Percentiles rank a stretch among this genome's conserved stretches.
Conservation (phyloP, 208 protist species). For the Trypanosoma rangeli region DNA sequence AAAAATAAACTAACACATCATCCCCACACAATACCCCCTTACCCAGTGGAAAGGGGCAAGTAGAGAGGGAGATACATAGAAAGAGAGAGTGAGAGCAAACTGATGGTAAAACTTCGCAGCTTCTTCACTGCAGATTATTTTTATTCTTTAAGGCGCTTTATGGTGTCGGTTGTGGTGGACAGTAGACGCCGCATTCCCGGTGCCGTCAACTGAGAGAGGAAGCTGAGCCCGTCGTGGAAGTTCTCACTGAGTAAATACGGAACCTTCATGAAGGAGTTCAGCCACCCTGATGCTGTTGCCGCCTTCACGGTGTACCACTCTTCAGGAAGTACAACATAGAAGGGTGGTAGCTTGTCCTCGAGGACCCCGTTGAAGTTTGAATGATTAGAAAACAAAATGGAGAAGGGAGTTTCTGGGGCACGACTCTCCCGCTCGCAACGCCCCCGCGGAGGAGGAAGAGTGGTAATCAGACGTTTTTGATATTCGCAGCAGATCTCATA, state of each 20-base stretch:
- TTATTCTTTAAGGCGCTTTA: conserved; percentile 2
- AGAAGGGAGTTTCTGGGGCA: not conserved
- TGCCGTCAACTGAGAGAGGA: not conserved
- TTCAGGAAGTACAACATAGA: conserved; percentile 30
- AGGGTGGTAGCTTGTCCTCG: conserved; percentile 21
- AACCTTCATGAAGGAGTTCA: not conserved
- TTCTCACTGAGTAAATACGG: conserved; percentile 18
- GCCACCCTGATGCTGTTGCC: conserved; percentile 8
- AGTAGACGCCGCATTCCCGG: not conserved
- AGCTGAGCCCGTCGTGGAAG: conserved; percentile 4
- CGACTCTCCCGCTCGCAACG: conserved; percentile 6
- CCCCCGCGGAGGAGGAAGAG: conserved; percentile 1
- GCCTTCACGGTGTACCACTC: conserved; percentile 12
- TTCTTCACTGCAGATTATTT: not conserved
- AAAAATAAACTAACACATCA: not conserved
- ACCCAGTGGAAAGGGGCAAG: too few species aligned
- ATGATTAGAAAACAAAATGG: not conserved
- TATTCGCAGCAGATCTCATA: conserved; percentile 42
- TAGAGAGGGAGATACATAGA: not conserved
- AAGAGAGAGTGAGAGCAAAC: not conserved
- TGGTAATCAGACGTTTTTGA: conserved; percentile 17
- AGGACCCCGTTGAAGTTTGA: conserved; percentile 9
- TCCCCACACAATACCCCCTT: not conserved
- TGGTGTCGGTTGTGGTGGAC: not conserved
- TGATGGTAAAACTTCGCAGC: not conserved